Conservation (phyloP, 2,329 filamentous ascomycete species). For the Onygena corvina region DNA sequence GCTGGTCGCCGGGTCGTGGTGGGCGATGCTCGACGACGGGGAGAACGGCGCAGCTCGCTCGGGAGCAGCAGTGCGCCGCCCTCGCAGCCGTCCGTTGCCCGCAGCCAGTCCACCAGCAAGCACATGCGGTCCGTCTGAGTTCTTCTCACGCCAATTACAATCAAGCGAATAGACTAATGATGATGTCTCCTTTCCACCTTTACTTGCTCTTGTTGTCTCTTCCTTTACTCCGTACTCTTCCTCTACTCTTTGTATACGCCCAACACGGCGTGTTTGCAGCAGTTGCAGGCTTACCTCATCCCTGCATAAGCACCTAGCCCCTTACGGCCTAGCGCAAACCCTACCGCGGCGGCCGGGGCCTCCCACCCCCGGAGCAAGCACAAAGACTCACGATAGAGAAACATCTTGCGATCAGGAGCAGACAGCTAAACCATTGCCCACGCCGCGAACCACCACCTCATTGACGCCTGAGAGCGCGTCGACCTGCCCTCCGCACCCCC, state of each 20-base stretch:
- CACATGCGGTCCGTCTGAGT: conserved; percentile 10
- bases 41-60: conserved; percentile 28
- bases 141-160: not conserved
- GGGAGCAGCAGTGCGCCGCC: conserved; percentile 26
- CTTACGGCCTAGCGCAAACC: too few relatives aligned
- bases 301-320: too few relatives aligned
- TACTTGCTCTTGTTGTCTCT: conserved; percentile 16
- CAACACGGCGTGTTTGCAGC: too few relatives aligned
- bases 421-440: too few relatives aligned
- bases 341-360: too few relatives aligned
- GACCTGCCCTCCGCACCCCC: too few relatives aligned
- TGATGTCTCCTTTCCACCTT: conserved; percentile 22
- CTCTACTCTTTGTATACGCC: conserved; percentile 21
- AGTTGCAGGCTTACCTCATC: too few relatives aligned
- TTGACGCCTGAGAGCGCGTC: too few relatives aligned
- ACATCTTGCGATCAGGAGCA: too few relatives aligned
- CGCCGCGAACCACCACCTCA: too few relatives aligned
- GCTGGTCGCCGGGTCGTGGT: conserved; percentile 26
- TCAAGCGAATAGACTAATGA: conserved; percentile 23
- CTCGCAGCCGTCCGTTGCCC: conserved; percentile 27
- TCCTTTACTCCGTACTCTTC: conserved; percentile 17
- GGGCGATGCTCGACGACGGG: conserved; percentile 29
- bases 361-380: too few relatives aligned
- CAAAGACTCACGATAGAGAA: too few relatives aligned
- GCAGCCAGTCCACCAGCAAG: conserved; percentile 31